Evolutionary conservation across 805 yeast species (phyloP).

Genomic region (Yamadazyma philogaea): DNA sequence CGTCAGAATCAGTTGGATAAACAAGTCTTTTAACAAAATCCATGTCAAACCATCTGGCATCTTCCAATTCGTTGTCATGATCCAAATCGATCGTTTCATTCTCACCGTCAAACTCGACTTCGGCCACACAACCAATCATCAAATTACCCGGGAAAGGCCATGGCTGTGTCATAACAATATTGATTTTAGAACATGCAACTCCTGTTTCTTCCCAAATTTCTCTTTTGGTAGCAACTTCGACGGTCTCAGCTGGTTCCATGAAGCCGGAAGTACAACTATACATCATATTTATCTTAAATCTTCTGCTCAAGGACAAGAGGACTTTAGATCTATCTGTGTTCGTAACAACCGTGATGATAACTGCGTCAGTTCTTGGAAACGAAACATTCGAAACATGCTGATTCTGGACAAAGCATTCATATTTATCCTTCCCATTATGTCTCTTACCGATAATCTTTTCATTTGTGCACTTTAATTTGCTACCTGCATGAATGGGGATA

Average conservation of each 20-base stretch:
- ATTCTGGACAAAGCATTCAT: constrained; percentile 36
- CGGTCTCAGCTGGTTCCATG: constrained; percentile 91
- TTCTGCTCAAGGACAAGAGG: constrained; percentile 65
- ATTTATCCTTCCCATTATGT: constrained; percentile 17
- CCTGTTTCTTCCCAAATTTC: constrained; percentile 98
- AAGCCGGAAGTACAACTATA: constrained; percentile 92
- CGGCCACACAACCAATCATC: constrained; percentile 89
- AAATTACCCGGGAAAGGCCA: constrained; percentile 96
- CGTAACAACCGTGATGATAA: constrained; percentile 76
- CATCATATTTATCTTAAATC: constrained; percentile 55
- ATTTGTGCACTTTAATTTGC: constrained; percentile 51
- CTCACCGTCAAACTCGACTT: constrained; percentile 65
- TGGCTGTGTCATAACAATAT: constrained; percentile 76
- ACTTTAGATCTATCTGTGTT: constrained; percentile 58
- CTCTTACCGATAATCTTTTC: constrained; percentile 11
- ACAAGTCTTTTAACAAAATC: constrained; percentile 46
- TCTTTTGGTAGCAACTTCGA: constrained; percentile 81
- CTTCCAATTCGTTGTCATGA: constrained; percentile 82
- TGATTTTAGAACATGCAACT: constrained; percentile 54
- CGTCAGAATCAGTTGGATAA: constrained; percentile 19
- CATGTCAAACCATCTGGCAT: constrained; percentile 81
- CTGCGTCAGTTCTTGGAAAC: constrained; percentile 92
- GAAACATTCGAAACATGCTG: constrained; percentile 66
- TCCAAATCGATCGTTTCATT: constrained; percentile 67
- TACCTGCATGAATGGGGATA: constrained; percentile 65